A percentile compares a stretch with the other conserved stretches of the same genome.
phyloP scores from a whole-genome alignment of 371 early-diverging fungal genomes.

The Mortierella sp. region DNA sequence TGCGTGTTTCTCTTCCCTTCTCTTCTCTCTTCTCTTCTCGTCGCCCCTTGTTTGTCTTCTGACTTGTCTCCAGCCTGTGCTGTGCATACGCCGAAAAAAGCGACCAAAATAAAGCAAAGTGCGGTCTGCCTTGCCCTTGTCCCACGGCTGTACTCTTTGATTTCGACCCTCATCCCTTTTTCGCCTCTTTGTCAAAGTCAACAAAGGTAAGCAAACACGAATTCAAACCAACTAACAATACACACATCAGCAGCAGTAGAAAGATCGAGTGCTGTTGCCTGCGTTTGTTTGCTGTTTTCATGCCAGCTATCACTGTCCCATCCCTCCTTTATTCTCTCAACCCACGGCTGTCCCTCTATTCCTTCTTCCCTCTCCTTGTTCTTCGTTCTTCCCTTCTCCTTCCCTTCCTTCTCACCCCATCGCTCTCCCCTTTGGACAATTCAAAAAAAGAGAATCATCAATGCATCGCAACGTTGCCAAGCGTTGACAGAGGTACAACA shows the following conservation, averaged over 20 bases:
- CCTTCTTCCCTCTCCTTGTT: background rate
- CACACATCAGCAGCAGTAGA: background rate
- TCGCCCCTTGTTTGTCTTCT: background rate
- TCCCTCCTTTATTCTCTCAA: background rate
- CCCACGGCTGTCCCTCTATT: background rate
- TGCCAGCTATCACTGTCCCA: background rate
- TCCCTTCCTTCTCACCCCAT: background rate
- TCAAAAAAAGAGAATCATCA: background rate
- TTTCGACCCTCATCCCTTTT: background rate
- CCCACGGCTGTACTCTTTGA: background rate
- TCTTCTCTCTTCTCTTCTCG: background rate
- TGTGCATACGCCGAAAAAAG: constrained; percentile 7
- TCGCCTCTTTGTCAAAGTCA: background rate
- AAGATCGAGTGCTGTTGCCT: background rate
- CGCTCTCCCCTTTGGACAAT: background rate
- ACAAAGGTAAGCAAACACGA: background rate
- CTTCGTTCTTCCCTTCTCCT: background rate
- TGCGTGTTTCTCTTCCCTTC: background rate
- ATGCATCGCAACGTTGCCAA: constrained; percentile 7
- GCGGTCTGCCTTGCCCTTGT: background rate
- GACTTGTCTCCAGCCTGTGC: background rate
- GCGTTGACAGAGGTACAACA: background rate
- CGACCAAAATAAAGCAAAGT: background rate
- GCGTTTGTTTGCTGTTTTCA: background rate
- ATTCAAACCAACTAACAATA: background rate